Evolutionary conservation across 1,284 basidiomycete genomes (phyloP).

Genomic region (Ceratobasidium sp.): DNA sequence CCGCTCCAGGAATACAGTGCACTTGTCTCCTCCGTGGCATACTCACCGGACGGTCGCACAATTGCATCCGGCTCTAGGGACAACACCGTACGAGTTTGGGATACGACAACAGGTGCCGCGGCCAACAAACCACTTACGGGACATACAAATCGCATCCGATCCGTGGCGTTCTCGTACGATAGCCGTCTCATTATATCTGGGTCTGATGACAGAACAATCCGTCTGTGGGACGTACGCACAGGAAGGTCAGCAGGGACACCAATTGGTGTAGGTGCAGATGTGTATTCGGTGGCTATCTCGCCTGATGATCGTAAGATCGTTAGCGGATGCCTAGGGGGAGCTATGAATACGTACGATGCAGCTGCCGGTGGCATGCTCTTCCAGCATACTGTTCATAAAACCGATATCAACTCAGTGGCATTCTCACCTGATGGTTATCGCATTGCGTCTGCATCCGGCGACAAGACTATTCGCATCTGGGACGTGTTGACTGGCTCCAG

Average conservation of each 20-base stretch:
- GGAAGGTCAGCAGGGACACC: neutral
- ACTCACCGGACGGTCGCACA: neutral
- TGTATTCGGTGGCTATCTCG: constrained; percentile 39
- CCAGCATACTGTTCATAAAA: constrained; percentile 48
- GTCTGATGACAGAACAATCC: constrained; percentile 9
- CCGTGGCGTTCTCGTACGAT: neutral
- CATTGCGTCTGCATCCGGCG: constrained; percentile 1
- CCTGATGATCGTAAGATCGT: constrained; percentile 36
- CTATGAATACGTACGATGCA: constrained; percentile 44
- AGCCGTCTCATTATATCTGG: neutral
- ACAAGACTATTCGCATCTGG: no score
- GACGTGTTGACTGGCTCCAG: neutral
- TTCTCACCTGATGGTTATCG: constrained; percentile 6
- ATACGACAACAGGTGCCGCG: neutral
- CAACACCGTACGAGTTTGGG: neutral
- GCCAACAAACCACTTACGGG: neutral
- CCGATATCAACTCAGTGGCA: neutral
- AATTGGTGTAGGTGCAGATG: neutral
- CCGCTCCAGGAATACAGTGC: neutral
- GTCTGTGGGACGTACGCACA: constrained; percentile 15
- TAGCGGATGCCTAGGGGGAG: constrained; percentile 35
- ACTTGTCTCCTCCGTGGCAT: neutral
- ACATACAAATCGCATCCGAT: neutral
- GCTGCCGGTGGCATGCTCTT: neutral
- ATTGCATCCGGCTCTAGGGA: neutral